These are phyloP conservation scores for Malus sylvestris DNA, from an alignment of 306 rosid genomes.

Conservation along the genomic window DNA sequence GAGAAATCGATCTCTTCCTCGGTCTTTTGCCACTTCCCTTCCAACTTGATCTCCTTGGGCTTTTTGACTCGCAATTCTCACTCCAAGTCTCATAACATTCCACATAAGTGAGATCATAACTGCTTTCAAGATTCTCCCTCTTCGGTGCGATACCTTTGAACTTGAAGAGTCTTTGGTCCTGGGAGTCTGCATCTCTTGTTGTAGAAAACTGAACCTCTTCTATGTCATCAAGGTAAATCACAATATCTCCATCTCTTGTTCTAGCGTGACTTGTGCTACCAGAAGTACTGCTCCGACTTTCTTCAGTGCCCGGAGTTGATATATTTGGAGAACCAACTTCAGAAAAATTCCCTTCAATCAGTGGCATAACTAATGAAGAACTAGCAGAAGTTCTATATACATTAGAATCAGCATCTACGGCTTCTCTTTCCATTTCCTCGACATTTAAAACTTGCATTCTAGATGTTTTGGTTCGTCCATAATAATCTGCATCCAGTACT, in stretches of 20 bases:
- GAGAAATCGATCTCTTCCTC: conserved; percentile 34
- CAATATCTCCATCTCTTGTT: conserved; percentile 9
- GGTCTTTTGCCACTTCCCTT: conserved; percentile 31
- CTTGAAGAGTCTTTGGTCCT: conserved; percentile 49
- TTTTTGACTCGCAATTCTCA: conserved; percentile 33
- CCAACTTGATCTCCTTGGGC: conserved; percentile 23
- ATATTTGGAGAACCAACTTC: conserved; percentile 5
- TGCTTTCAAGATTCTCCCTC: conserved; percentile 7
- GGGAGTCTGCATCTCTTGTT: conserved; percentile 23
- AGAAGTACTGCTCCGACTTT: neutral
- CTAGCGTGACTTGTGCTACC: neutral
- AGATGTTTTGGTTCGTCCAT: conserved; percentile 22
- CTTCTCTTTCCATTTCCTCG: conserved; percentile 24
- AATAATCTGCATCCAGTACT: conserved; percentile 12
- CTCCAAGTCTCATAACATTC: conserved; percentile 18
- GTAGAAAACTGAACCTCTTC: conserved; percentile 38
- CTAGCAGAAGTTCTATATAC: conserved; percentile 14
- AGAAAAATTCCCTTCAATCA: conserved; percentile 2
- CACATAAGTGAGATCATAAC: conserved; percentile 6
- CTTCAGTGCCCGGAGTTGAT: neutral
- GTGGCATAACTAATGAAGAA: conserved; percentile 13
- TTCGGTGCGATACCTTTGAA: conserved; percentile 26
- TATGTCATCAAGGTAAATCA: conserved; percentile 44
- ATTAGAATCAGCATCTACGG: conserved; percentile 13
- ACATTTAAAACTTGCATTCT: conserved; percentile 21